Conservation (phyloP, 2,329 filamentous ascomycete genomes). For the Capronia coronata region DNA sequence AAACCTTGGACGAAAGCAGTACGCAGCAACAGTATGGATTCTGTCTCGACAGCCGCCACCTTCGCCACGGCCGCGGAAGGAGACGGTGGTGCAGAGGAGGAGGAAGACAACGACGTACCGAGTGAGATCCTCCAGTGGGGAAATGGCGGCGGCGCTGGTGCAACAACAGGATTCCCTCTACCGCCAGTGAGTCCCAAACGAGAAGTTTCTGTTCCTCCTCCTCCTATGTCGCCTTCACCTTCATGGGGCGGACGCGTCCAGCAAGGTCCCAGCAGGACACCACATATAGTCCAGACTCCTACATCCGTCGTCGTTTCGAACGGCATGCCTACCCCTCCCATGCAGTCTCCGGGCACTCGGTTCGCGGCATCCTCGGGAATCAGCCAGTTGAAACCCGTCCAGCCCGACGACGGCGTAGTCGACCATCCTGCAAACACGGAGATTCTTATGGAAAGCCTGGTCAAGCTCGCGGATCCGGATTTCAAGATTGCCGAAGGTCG, state of each 20-base stretch:
- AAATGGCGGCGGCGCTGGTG: conserved; percentile 9
- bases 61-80: conserved; percentile 60
- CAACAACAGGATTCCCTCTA: conserved; percentile 12
- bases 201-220: too few species aligned
- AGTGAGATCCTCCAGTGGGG: conserved; percentile 27
- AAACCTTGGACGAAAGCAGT: conserved; percentile 21
- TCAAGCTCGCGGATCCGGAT: conserved; percentile 28
- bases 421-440: conserved; percentile 26
- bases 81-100: conserved; percentile 31
- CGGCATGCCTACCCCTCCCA: conserved; percentile 21
- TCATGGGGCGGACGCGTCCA: conserved; percentile 8
- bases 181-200: conserved; percentile 14
- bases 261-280: conserved; percentile 9
- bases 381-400: neutral
- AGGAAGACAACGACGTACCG: conserved; percentile 33
- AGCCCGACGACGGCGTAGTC: conserved; percentile 1
- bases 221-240: conserved; percentile 13
- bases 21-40: conserved; percentile 53
- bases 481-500: conserved; percentile 18
- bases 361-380: conserved; percentile 6
- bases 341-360: conserved; percentile 11
- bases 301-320: conserved; percentile 19
- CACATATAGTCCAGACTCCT: conserved; percentile 9
- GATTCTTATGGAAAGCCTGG: conserved; percentile 28
- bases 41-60: conserved; percentile 54